Conservation (phyloP, 2,329 filamentous ascomycete genomes). For the Dryadomyces quercus-mongolicae region DNA sequence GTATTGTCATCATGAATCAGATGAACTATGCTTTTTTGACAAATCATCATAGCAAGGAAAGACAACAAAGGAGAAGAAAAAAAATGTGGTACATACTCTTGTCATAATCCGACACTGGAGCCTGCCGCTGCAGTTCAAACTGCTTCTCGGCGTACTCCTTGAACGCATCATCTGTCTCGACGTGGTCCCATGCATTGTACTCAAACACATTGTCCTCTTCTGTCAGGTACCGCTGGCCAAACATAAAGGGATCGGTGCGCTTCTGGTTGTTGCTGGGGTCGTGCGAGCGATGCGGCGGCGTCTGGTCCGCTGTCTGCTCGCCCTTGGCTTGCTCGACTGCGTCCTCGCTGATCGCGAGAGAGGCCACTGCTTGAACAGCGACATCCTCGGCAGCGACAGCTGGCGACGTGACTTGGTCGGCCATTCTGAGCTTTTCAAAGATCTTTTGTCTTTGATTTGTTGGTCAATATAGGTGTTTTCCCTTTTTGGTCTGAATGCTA, state of each 20-base stretch:
- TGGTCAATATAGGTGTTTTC: background rate
- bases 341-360: constrained; percentile 7
- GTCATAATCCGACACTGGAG: constrained; percentile 88
- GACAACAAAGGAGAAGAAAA: background rate
- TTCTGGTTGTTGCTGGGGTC: constrained; percentile 66
- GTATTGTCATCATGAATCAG: constrained; percentile 55
- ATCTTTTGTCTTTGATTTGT: background rate
- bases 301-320: background rate
- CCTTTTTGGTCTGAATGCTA: constrained; percentile 1
- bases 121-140: constrained; percentile 70
- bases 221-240: constrained; percentile 77
- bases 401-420: background rate
- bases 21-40: constrained; percentile 60
- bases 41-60: constrained; percentile 27
- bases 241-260: constrained; percentile 85
- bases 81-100: constrained; percentile 46
- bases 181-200: constrained; percentile 98
- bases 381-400: constrained; percentile 3
- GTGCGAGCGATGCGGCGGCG: constrained; percentile 39
- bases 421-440: constrained; percentile 2
- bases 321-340: background rate
- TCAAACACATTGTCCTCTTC: constrained; percentile 85
- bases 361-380: constrained; percentile 5
- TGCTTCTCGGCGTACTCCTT: constrained; percentile 76
- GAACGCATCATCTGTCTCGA: constrained; percentile 83